Evolutionary conservation across 1,284 basidiomycete species (phyloP).

Genomic region (Laetiporus sulphureus): DNA sequence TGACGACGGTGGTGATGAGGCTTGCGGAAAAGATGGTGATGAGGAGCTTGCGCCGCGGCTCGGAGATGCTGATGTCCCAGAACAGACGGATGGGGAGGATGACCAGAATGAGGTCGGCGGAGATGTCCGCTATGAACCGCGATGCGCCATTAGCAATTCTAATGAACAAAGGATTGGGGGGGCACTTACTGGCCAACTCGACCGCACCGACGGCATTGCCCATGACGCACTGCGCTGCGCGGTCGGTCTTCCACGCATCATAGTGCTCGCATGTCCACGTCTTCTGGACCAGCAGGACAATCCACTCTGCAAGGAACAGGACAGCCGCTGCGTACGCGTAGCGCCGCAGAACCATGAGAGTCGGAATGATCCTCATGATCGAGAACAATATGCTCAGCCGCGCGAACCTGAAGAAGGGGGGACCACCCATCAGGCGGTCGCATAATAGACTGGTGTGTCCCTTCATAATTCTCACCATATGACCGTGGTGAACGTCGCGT

Average conservation of each 20-base stretch:
- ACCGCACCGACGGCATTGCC: slow-evolving; percentile 19
- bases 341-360: slow-evolving; percentile 15
- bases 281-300: slow-evolving; percentile 19
- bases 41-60: slow-evolving; percentile 14
- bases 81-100: slow-evolving; percentile 21
- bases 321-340: slow-evolving; percentile 13
- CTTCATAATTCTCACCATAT: slow-evolving; percentile 26
- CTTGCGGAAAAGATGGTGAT: slow-evolving; percentile 22
- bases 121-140: slow-evolving; percentile 17
- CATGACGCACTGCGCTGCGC: slow-evolving; percentile 21
- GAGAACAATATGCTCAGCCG: slow-evolving; percentile 27
- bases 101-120: slow-evolving; percentile 21
- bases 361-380: slow-evolving; percentile 23
- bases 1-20: slow-evolving; percentile 20
- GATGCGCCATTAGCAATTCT: not conserved
- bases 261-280: slow-evolving; percentile 18
- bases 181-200: slow-evolving; percentile 22
- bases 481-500: slow-evolving; percentile 20
- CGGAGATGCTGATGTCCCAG: slow-evolving; percentile 17
- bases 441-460: too few relatives aligned
- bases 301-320: slow-evolving; percentile 22
- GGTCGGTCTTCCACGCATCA: slow-evolving; percentile 16
- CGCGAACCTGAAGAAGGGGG: slow-evolving; percentile 20
- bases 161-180: not conserved
- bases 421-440: too few relatives aligned